Base-by-base conservation (phyloP, 2,329 filamentous ascomycete species). In the Trichoderma sp. region DNA sequence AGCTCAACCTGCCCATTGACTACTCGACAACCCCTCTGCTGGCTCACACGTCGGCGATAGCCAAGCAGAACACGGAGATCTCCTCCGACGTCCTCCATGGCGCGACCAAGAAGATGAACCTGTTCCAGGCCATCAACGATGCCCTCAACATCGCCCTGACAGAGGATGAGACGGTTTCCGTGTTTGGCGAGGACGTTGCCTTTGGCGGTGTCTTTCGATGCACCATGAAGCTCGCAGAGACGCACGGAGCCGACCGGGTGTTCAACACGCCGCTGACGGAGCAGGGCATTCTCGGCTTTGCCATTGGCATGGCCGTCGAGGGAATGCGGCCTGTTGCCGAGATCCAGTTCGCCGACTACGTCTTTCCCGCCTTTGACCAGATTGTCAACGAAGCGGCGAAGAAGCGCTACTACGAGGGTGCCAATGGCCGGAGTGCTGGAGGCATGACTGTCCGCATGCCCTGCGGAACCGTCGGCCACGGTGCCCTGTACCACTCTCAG, bases 181-280 rank as follows among this genome's bases (percentile, higher is more conserved):
- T 99, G 11, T 99, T 99, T 77, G 96, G 96, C 55, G 96, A 99
- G 82, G 96, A 99, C 79, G 94, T 99, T 8, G 93, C 96, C 15
- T 99, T 99, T 74, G 96, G 96, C 55, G 96, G 96, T 68, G 96
- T 99, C 17, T 99, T 99, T 79, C 89, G 96, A 71, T 98, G 94
- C 82, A 95, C 93, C 36, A 95, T 96, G 90, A 93, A 95, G 76
- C 87, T 99, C 17, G 90, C 94, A 36, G 92, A 94, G 73, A 93
- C 93, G 70, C 97, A 96, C 80, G 96, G 96, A 9, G 87, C 89
- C 3, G 92, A 96, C 71, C 88, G 96, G 71, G 95, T 99, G 39
- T 99, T 99, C 86, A 98, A 99, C 82, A 98, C 95, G 20, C 96
- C 96, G 0, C 83, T 99, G 75, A 93, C 92, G 39, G 96, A 99